These are phyloP conservation scores for Hylodesmum podocarpum DNA, from an alignment of 306 rosid genomes.

Conservation along the genomic window DNA sequence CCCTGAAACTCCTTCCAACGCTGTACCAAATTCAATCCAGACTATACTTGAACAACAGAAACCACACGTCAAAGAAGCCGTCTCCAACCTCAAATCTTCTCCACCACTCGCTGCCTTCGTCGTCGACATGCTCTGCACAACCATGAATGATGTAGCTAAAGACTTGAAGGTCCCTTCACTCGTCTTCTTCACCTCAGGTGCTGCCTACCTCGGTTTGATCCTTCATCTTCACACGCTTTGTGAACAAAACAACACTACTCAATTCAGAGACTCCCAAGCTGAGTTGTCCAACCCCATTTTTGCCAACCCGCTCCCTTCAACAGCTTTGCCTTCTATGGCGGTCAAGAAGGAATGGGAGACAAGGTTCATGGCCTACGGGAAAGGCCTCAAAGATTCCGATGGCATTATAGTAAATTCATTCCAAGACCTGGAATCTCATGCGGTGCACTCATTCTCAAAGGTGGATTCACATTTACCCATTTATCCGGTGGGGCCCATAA, in stretches of 20 bases:
- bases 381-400: constrained; percentile 25
- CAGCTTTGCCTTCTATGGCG: constrained; percentile 12
- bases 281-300: constrained; percentile 37
- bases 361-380: background rate
- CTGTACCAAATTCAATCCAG: background rate
- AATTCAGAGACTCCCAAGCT: background rate
- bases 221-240: constrained; percentile 41
- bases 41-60: constrained; percentile 26
- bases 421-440: constrained; percentile 49
- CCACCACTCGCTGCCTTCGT: constrained; percentile 50
- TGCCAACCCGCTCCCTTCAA: constrained; percentile 34
- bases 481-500: constrained; percentile 56
- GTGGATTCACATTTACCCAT: constrained; percentile 26
- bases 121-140: constrained; percentile 59
- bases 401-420: constrained; percentile 56
- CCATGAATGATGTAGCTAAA: constrained; percentile 53
- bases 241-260: constrained; percentile 21
- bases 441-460: constrained; percentile 25
- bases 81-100: constrained; percentile 3
- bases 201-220: constrained; percentile 32
- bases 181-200: constrained; percentile 46
- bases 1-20: background rate
- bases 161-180: constrained; percentile 50
- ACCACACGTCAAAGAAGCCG: constrained; percentile 28
- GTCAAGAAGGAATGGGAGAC: background rate